Evolutionary conservation across 495 filamentous ascomycete genomes (phyloP).

Genomic region (Trypethelium eluteriae): DNA sequence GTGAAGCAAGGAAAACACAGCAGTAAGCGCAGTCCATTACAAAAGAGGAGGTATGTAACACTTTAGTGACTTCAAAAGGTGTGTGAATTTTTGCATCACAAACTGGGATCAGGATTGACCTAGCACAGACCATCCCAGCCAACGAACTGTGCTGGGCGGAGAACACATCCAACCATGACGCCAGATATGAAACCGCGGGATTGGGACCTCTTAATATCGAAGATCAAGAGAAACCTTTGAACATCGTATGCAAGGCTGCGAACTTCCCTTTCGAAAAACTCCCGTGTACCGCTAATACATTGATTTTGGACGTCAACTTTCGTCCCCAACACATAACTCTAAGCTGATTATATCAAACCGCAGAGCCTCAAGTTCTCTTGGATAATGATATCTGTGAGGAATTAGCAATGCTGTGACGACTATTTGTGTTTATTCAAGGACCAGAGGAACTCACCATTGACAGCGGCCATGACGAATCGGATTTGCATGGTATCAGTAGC

Average conservation of each 20-base stretch:
- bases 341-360: slow-evolving; percentile 75
- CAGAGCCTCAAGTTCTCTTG: slow-evolving; percentile 98
- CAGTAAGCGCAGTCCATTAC: background rate
- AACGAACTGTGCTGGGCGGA: no score
- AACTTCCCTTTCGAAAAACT: background rate
- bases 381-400: slow-evolving; percentile 85
- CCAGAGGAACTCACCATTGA: slow-evolving; percentile 70
- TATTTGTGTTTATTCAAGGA: background rate
- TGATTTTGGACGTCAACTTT: background rate
- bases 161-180: background rate
- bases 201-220: no score
- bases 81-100: no score
- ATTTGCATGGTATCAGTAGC: slow-evolving; percentile 95
- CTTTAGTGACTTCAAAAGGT: background rate
- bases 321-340: background rate
- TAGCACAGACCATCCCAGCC: no score
- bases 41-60: background rate
- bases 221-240: background rate
- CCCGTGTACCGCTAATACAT: no score
- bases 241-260: background rate
- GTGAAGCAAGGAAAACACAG: background rate
- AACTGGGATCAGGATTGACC: no score
- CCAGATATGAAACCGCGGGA: background rate
- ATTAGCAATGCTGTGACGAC: slow-evolving; percentile 17
- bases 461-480: slow-evolving; percentile 98